Evolutionary conservation across 768 basidiomycete genomes (phyloP).

Genomic region (Boletus barrowsii): DNA sequence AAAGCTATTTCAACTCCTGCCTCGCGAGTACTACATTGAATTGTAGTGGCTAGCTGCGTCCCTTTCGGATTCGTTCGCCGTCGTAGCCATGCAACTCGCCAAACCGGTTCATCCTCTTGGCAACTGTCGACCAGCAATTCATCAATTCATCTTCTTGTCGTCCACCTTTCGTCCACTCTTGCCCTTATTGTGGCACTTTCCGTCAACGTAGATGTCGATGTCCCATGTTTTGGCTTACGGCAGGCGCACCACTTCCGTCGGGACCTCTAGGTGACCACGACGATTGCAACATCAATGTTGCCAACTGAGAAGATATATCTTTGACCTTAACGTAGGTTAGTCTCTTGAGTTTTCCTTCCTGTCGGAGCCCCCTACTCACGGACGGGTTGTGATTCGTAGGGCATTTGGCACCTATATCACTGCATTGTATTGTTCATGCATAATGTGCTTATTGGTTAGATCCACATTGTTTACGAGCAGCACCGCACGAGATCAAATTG

Average conservation of each 20-base stretch:
- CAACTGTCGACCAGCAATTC: constrained; percentile 41
- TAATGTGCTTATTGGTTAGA: not conserved
- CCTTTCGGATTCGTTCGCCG: constrained; percentile 39
- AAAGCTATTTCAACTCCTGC: constrained; percentile 48
- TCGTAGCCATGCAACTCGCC: constrained; percentile 53
- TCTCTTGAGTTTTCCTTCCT: not conserved
- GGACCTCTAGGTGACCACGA: not conserved
- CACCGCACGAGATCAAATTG: constrained; percentile 17
- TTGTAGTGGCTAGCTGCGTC: constrained; percentile 40
- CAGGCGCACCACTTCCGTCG: constrained; percentile 1
- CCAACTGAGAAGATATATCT: not conserved
- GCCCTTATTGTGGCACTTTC: constrained; percentile 45
- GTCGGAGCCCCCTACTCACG: constrained; percentile 5
- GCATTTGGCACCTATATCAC: not conserved
- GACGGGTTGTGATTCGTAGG: not conserved
- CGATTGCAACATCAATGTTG: not conserved
- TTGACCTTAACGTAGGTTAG: constrained; percentile 5
- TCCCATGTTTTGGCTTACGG: constrained; percentile 43
- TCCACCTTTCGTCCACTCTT: constrained; percentile 46
- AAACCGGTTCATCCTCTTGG: constrained; percentile 52
- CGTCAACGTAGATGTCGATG: constrained; percentile 44
- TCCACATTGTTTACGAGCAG: not conserved
- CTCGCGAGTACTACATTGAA: constrained; percentile 42
- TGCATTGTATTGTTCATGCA: constrained; percentile 1
- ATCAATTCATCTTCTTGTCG: constrained; percentile 46